A percentile compares a stretch with the other conserved stretches of the same genome.
Evolutionary conservation across 306 rosid species (phyloP).

Genomic region (Delonix regia): DNA sequence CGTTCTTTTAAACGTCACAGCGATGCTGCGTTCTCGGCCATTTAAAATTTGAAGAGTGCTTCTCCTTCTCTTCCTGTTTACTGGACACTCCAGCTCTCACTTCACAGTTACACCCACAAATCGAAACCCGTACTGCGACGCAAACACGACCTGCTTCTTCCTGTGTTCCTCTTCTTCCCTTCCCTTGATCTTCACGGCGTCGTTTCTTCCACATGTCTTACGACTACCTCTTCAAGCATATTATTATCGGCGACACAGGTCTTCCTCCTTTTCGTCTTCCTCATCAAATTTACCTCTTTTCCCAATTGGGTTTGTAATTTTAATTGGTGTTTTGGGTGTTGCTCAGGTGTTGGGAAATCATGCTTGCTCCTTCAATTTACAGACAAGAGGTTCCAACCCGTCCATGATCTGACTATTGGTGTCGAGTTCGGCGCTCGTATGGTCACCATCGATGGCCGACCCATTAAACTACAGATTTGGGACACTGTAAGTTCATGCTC

Average conservation of each 20-base stretch:
- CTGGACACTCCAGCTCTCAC: not conserved
- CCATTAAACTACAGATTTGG: conserved; percentile 98
- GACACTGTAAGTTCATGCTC: conserved; percentile 65
- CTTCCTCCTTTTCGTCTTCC: not conserved
- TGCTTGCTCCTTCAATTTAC: conserved; percentile 93
- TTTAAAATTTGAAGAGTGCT: not conserved
- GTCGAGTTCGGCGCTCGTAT: conserved; percentile 97
- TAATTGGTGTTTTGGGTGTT: conserved; percentile 25
- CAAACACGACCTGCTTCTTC: not conserved
- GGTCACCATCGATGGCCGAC: conserved; percentile 82
- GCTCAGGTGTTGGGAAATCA: conserved; percentile 90
- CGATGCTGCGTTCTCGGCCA: not conserved
- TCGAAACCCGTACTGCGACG: not conserved
- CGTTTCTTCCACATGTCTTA: conserved; percentile 64
- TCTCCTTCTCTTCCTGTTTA: not conserved
- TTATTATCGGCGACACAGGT: conserved; percentile 99
- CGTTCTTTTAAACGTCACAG: not conserved
- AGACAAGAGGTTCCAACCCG: conserved; percentile 96
- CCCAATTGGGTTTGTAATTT: conserved; percentile 28
- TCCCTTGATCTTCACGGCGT: conserved; percentile 26
- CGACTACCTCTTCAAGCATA: conserved; percentile 96
- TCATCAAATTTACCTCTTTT: not conserved
- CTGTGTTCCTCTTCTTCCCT: not conserved
- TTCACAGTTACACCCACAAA: not conserved
- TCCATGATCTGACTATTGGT: conserved; percentile 96